Evolutionary conservation across 176 grass and related monocot genomes (phyloP).

Genomic region (Saccharum officinarum): DNA sequence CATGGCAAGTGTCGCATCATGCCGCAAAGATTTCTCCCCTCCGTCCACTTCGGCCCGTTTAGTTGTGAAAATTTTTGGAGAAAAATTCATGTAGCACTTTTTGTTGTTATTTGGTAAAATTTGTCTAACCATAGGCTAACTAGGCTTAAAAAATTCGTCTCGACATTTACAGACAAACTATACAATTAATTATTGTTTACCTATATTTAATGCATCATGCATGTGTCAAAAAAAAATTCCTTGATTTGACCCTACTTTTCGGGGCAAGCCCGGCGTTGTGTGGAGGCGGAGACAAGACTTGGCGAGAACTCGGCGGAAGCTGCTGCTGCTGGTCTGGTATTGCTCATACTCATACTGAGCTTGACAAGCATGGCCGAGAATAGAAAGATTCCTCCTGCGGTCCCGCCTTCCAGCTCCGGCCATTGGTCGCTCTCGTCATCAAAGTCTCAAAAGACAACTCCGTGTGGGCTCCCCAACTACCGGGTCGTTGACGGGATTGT

Average conservation of each 20-base stretch:
- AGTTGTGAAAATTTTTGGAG: no score
- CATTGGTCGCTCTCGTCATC: neutral
- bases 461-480: slow-evolving; percentile 26
- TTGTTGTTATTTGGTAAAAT: no score
- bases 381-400: neutral
- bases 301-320: slow-evolving; percentile 14
- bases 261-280: neutral
- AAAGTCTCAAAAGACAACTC: slow-evolving; percentile 15
- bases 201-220: no score
- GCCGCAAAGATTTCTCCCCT: neutral
- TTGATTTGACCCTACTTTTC: slow-evolving; percentile 45
- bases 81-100: no score
- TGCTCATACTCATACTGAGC: neutral
- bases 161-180: no score
- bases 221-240: neutral
- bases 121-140: no score
- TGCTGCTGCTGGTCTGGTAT: neutral
- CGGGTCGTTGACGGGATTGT: slow-evolving; percentile 20
- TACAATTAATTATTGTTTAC: no score
- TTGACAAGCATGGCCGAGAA: slow-evolving; percentile 11
- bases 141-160: no score
- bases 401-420: neutral
- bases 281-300: neutral
- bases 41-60: no score
- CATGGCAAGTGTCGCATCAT: slow-evolving; percentile 12